Evolutionary conservation across 805 yeast species (phyloP), one percentile per base, ranked within the genome.

Genomic region (Kazachstania psychrophila): DNA sequence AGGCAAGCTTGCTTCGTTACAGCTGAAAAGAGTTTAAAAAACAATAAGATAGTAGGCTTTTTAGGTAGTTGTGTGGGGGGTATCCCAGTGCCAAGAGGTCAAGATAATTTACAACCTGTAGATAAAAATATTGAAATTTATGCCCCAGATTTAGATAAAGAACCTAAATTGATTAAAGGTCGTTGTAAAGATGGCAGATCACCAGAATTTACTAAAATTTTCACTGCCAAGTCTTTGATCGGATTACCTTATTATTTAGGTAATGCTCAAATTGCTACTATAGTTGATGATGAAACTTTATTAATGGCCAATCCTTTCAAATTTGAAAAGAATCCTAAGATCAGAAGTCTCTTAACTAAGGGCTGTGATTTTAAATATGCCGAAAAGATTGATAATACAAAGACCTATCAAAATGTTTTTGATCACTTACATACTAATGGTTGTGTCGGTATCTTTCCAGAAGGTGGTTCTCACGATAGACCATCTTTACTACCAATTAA

Each of bases 401-500:
- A 67, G 33, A 94, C 87, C 32, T 89, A 84, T 61, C 74, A 81
- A 40, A 70, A 71, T 47, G 97, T 92, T 4, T 89, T 88, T 54
- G 72, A 77, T 34, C 94, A 85, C 53, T 68, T 89, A 43, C 75
- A 85, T 28, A 66, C 75, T 17, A 84, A 84, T 28, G 79, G 84
- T 33, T 83, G 94, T 47, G 67, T 89, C 7, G 96, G 95, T 3
- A 83, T 92, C 31, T 92, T 87, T 64, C 96, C 98, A 7, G 98
- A 92, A 65, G 98, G 98, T 41, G 98, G 98, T 1, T 86, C 96
- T 10, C 98, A 89, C 53, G 98, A 89, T 58, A 70, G 98, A 47
- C 78, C 97, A 0, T 94, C 86, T 44, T 62, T 89, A 47, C 68
- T 89, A 34, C 98, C 98, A 0, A 66, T 89, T 47, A 89, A 92